Evolutionary conservation across 73 alveolate genomes (phyloP).

Genomic region (Paraurostyla sp.): DNA sequence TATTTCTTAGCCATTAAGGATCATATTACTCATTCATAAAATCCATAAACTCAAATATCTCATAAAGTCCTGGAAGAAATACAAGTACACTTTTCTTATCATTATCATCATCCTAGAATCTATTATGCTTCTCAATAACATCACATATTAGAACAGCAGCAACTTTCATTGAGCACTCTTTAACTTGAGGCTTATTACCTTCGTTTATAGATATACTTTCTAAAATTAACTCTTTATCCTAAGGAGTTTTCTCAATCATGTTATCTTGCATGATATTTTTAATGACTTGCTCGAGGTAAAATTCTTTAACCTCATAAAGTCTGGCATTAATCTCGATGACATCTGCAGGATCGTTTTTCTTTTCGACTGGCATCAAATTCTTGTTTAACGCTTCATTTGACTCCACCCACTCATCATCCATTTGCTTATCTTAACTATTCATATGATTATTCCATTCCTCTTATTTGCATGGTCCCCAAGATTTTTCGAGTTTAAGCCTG

Average conservation of each 20-base stretch:
- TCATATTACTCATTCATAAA: constrained; percentile 62
- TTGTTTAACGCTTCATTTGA: constrained; percentile 21
- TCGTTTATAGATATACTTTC: background rate
- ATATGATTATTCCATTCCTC: constrained; percentile 27
- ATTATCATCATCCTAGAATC: constrained; percentile 65
- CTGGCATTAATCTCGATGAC: constrained; percentile 62
- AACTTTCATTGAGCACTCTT: constrained; percentile 62
- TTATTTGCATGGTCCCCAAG: constrained; percentile 55
- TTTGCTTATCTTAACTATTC: background rate
- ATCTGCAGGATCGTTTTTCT: constrained; percentile 61
- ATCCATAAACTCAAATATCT: constrained; percentile 79
- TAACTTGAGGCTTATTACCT: constrained; percentile 39
- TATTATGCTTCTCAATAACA: constrained; percentile 51
- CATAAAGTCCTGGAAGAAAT: constrained; percentile 94
- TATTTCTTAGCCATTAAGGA: constrained; percentile 51
- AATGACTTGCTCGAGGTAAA: constrained; percentile 64
- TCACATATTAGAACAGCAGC: constrained; percentile 63
- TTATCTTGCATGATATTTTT: constrained; percentile 37
- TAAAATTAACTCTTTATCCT: constrained; percentile 27
- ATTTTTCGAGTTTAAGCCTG: constrained; percentile 26
- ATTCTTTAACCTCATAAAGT: constrained; percentile 45
- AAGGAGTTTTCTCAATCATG: background rate
- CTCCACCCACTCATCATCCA: constrained; percentile 63
- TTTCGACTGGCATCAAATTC: constrained; percentile 54
- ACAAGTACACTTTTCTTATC: constrained; percentile 83